Evolutionary conservation across 2,329 filamentous ascomycete genomes (phyloP).

Genomic region (Stylonectria norvegica): DNA sequence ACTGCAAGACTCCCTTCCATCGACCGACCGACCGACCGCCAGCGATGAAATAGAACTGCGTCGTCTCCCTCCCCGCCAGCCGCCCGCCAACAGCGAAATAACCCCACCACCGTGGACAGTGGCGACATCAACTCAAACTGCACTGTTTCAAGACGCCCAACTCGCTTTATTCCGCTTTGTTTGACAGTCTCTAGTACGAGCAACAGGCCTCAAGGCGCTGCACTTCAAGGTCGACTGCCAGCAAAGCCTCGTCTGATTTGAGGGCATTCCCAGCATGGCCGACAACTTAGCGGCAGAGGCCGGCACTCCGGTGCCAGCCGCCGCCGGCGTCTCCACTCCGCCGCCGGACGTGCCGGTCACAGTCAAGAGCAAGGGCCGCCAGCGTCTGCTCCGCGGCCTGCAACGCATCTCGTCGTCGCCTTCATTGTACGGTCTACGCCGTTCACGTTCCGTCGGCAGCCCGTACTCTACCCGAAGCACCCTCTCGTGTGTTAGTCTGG

Average conservation of each 20-base stretch:
- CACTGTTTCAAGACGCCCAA: neutral
- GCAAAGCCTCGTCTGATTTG: too few relatives aligned
- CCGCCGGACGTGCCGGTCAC: constrained; percentile 26
- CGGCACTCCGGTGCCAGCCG: constrained; percentile 26
- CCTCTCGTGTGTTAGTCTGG: constrained; percentile 54
- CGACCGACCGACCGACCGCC: constrained; percentile 9
- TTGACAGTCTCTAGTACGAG: too few relatives aligned
- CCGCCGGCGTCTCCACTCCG: constrained; percentile 21
- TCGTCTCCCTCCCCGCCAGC: constrained; percentile 12
- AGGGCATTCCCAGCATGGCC: constrained; percentile 19
- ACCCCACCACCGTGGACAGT: constrained; percentile 13
- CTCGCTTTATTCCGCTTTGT: too few relatives aligned
- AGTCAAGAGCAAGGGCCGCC: constrained; percentile 62
- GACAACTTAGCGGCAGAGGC: constrained; percentile 23
- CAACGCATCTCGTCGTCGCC: constrained; percentile 81
- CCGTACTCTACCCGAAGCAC: constrained; percentile 57
- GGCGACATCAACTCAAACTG: constrained; percentile 1
- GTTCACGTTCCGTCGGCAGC: constrained; percentile 64
- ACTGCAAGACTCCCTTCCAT: constrained; percentile 1
- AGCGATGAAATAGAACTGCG: constrained; percentile 25
- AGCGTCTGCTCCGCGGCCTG: constrained; percentile 68
- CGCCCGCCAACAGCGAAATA: constrained; percentile 13
- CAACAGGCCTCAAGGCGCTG: too few relatives aligned
- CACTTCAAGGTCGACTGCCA: too few relatives aligned
- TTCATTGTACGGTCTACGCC: constrained; percentile 61